Base-by-base conservation (phyloP, 2,329 filamentous ascomycete genomes). In the Fusarium marasasianum region DNA sequence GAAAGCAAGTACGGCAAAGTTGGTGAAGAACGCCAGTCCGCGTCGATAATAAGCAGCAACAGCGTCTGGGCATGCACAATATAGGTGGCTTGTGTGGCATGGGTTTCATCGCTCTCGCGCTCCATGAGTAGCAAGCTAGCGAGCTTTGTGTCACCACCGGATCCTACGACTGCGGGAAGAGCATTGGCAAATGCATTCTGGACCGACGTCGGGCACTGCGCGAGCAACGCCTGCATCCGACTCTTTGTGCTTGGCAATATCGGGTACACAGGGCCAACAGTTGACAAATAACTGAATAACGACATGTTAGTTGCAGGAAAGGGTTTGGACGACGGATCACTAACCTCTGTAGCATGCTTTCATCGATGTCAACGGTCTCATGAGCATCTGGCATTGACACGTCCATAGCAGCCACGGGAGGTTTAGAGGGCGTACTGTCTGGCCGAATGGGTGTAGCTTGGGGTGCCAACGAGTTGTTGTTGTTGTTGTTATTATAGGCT, bases 231-330 rank as follows among this genome's bases (percentile, higher is more conserved):
- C 64, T 89, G 87, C 15, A 93, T 80, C n/a, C 86, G 85, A 20
- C 83, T 81, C 76, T 88, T 91, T 61, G 83, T 89, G 59, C 85
- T 85, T 4, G 91, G 88, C 18, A 94, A 84, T 50, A 94, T 84
- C 0, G 92, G 92, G 65, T 93, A 91, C 8, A 89, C 88, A 20
- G 90, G 89, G 75, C 94, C 92, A 26, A 94, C 88, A 20, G 88
- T 83, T 9, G 85, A 85, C 60, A 93, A 87, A 74, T 94, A 94
- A 72, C 89, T 91, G 48, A 12, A 24, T 43, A 15, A 10, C 18
- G 48, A 33, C 77, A 61, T 44, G 38, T 78, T 63, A 78, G 75
- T 37, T 41, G 6, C 24, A 41, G 35, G 14, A n/a, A 48, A 24
- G 13, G 29, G 33, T 15, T n/a, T n/a, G 14, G 38, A 8, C 17